Conservation (phyloP, 371 early-diverging fungal species). For the Nematocida parisii region DNA sequence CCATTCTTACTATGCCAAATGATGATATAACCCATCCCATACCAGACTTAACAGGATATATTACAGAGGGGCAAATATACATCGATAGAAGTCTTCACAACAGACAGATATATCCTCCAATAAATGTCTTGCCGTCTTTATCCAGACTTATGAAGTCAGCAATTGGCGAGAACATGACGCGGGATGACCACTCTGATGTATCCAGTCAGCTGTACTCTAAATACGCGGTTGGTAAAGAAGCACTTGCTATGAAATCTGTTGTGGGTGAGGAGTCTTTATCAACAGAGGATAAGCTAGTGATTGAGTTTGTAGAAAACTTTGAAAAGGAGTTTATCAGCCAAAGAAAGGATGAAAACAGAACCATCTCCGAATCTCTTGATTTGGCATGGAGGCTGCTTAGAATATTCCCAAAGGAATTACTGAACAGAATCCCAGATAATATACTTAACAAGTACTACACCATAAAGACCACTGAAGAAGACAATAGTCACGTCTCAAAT, state of each 20-base stretch:
- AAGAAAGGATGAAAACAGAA: constrained; percentile 85
- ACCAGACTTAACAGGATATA: constrained; percentile 99
- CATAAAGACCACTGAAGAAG: constrained; percentile 13
- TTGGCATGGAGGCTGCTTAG: constrained; percentile 94
- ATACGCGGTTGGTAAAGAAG: constrained; percentile 99
- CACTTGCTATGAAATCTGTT: constrained; percentile 98
- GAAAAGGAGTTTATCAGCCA: constrained; percentile 95
- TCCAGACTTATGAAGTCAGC: constrained; percentile 99
- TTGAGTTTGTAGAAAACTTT: constrained; percentile 97
- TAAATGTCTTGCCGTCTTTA: constrained; percentile 96
- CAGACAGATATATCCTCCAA: constrained; percentile 99
- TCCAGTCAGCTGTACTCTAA: constrained; percentile 99
- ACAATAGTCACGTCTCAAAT: background rate
- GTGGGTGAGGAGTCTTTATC: constrained; percentile 98
- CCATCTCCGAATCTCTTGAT: constrained; percentile 92
- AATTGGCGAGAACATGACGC: constrained; percentile 96
- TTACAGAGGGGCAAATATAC: constrained; percentile 99
- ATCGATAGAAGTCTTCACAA: constrained; percentile 97
- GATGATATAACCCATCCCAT: constrained; percentile 99
- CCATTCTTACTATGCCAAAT: constrained; percentile 99
- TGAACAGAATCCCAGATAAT: constrained; percentile 96
- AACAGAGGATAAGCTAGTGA: constrained; percentile 90
- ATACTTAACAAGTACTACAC: constrained; percentile 85
- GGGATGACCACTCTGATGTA: constrained; percentile 98
- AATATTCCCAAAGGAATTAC: constrained; percentile 98